Evolutionary conservation across 148 eudicot species (phyloP).

Genomic region (Dysphania ambrosioides): DNA sequence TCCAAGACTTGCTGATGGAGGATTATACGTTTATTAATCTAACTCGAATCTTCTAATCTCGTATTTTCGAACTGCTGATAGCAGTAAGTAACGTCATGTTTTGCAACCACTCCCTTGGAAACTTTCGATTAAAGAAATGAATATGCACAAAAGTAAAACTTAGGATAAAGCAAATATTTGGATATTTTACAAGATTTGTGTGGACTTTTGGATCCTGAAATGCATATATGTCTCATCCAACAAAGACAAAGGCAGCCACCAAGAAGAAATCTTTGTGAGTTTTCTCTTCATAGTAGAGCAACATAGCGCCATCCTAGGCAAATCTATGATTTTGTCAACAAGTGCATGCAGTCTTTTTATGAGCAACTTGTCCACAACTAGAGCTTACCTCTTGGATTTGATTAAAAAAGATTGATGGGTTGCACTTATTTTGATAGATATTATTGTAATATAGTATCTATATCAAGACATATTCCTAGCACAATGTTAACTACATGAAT

Average conservation of each 20-base stretch:
- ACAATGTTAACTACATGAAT: too few species aligned
- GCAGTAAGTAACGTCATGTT: constrained; percentile 6
- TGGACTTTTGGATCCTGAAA: constrained; percentile 5
- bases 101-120: constrained; percentile 25
- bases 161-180: background rate
- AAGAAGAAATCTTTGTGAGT: constrained; percentile 4
- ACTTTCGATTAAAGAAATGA: background rate
- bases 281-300: background rate
- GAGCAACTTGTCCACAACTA: background rate
- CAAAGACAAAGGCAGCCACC: constrained; percentile 19
- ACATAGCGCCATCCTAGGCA: background rate
- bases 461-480: too few species aligned
- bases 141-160: background rate
- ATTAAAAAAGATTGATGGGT: background rate
- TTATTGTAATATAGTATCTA: too few species aligned
- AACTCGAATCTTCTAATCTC: background rate
- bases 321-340: constrained; percentile 23
- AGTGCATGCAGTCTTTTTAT: constrained; percentile 13
- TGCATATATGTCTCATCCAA: constrained; percentile 16
- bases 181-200: background rate
- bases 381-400: background rate
- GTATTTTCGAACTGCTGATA: background rate
- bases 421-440: background rate
- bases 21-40: background rate
- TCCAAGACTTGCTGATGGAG: too few species aligned